Percentiles rank a stretch among this genome's conserved stretches.
Evolutionary conservation across 2,329 filamentous ascomycete genomes (phyloP).

Genomic region (Fusarium protoensiforme): DNA sequence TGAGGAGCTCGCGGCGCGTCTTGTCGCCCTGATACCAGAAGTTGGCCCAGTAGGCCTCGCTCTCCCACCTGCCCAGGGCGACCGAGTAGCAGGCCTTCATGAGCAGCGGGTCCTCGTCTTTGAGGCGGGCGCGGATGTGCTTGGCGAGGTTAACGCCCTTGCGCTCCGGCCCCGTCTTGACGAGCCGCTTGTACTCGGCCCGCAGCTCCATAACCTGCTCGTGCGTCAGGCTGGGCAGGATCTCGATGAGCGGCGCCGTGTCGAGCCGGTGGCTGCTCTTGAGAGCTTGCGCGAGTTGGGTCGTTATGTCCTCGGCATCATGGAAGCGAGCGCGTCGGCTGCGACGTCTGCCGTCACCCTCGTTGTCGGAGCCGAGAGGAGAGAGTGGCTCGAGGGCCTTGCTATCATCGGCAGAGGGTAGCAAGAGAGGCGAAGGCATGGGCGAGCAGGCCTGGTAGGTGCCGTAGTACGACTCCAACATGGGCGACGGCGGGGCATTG

Average conservation of each 20-base stretch:
- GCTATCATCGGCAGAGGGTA: conserved; percentile 64
- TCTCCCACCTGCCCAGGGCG: conserved; percentile 89
- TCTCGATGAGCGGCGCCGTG: conserved; percentile 78
- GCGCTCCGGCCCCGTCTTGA: conserved; percentile 78
- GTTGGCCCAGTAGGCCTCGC: conserved; percentile 97
- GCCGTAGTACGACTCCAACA: conserved; percentile 91
- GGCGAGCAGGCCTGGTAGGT: conserved; percentile 95
- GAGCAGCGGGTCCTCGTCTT: conserved; percentile 78
- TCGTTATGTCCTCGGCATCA: conserved; percentile 83
- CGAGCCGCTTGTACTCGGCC: conserved; percentile 89
- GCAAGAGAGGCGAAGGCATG: conserved; percentile 85
- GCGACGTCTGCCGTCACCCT: conserved; percentile 57
- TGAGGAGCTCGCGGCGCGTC: conserved; percentile 86
- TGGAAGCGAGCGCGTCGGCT: conserved; percentile 80
- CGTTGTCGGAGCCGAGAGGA: conserved; percentile 61
- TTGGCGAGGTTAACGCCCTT: conserved; percentile 88
- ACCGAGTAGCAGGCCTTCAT: conserved; percentile 94
- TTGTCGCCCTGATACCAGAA: conserved; percentile 95
- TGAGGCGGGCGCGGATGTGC: conserved; percentile 81
- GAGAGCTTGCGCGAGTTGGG: conserved; percentile 79
- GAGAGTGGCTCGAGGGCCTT: conserved; percentile 62
- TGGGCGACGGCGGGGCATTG: conserved; percentile 79
- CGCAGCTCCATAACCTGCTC: conserved; percentile 89
- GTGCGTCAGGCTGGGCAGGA: conserved; percentile 85
- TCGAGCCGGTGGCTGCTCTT: conserved; percentile 74